These are phyloP conservation scores for Solanum bukasovii DNA, from an alignment of 257 asterid species.

Conservation along the genomic window DNA sequence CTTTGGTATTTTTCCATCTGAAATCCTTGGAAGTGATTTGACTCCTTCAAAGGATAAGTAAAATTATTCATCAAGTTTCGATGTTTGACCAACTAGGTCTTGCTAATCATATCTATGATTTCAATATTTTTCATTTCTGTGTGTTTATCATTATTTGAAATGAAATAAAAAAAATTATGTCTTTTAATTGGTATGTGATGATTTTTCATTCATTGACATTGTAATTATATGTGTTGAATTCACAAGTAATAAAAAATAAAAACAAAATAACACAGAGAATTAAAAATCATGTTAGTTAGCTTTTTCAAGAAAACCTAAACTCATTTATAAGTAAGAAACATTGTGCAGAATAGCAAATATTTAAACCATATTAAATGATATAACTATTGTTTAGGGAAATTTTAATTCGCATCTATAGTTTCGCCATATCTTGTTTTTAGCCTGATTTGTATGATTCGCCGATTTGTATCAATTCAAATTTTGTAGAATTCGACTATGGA, in stretches of 20 bases:
- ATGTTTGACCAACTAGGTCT: background rate
- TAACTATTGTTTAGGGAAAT: too few species aligned
- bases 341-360: too few species aligned
- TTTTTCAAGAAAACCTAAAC: too few species aligned
- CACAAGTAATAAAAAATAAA: background rate
- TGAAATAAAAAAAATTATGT: too few species aligned
- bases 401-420: background rate
- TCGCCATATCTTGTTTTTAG: background rate
- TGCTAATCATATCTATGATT: background rate
- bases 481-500: too few species aligned
- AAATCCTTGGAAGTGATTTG: too few species aligned
- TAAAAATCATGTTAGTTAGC: too few species aligned
- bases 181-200: too few species aligned
- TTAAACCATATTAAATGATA: background rate
- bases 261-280: fast-evolving
- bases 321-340: background rate
- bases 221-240: background rate
- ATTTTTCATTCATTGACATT: background rate
- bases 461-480: too few species aligned
- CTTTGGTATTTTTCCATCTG: too few species aligned
- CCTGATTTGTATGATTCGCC: too few species aligned
- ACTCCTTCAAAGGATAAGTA: background rate
- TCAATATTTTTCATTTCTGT: too few species aligned
- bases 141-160: background rate
- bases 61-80: fast-evolving